Evolutionary conservation across 306 rosid species (phyloP), one percentile per base, ranked within the genome.

Genomic region (Medicago lupulina): DNA sequence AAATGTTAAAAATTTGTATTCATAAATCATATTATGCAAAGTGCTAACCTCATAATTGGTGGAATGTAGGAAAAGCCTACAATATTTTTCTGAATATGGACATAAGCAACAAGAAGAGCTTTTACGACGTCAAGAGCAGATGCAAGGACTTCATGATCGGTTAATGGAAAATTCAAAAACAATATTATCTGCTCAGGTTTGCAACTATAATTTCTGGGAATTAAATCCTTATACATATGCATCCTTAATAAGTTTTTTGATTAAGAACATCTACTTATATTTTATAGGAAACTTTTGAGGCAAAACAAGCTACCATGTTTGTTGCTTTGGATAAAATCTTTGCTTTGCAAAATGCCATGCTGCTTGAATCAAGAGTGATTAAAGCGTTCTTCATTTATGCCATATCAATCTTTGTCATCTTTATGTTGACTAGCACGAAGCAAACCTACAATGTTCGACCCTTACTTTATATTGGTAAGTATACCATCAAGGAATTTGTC

Each of bases 271-370:
- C 10, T 34, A 16, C 63, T 50, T 17, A 28, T 53, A 18, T 3
- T 54, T 2, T 54, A 54, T 9, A 54, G 97, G 94, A 88, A 76
- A 79, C 91, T 54, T 93, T 93, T 68, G 97, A 93, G 76, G 82
- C 89, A 58, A 93, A 91, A 81, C 98, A 93, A 57, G 92, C 98
- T 61, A 86, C 86, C 79, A 91, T 91, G 89, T 88, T 93, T 75
- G 15, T 73, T 53, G 88, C 92, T 23, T 67, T 93, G 69, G 96
- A 93, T 67, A 91, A 86, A 84, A 84, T 93, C 6, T 93, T 87
- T 53, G 82, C 89, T 78, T 73, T 93, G 85, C 96, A 88, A 76
- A 89, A 88, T 65, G 94, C 98, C 46, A 86, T 93, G 90, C 60
- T 91, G 80, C 88, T 91, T 13, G 97, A 93, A 66, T 93, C 98